phyloP scores from a whole-genome alignment of 2,329 filamentous ascomycete species.

The Xylariaceae sp. region DNA sequence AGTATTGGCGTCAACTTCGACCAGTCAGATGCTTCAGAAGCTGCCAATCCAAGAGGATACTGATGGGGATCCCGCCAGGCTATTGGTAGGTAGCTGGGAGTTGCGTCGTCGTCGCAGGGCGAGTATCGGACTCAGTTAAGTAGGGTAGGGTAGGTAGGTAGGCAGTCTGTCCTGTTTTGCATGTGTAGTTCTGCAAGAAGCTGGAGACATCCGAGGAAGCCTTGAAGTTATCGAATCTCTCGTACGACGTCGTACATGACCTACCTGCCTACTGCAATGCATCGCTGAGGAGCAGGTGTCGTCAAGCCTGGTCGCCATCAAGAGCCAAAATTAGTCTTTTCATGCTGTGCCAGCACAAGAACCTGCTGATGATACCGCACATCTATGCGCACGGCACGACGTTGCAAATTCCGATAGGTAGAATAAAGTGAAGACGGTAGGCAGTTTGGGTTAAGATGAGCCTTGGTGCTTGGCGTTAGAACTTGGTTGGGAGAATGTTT shows the following conservation, averaged over 20 bases:
- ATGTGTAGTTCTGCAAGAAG: conserved; percentile 13
- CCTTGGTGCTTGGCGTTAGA: conserved; percentile 1
- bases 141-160: too few relatives aligned
- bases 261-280: conserved; percentile 1
- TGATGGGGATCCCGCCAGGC: not conserved
- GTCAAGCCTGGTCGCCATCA: not conserved
- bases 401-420: conserved; percentile 17
- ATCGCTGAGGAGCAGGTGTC: conserved; percentile 7
- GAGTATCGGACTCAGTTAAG: conserved; percentile 11
- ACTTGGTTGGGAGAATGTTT: not conserved
- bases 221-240: conserved; percentile 13
- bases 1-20: not conserved
- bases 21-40: not conserved
- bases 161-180: conserved; percentile 4
- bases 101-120: conserved; percentile 1
- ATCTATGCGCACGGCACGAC: conserved; percentile 15
- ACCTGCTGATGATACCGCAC: conserved; percentile 7
- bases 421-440: conserved; percentile 3
- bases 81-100: not conserved
- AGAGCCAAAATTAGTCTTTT: conserved; percentile 7
- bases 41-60: not conserved
- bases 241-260: conserved; percentile 14
- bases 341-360: conserved; percentile 11
- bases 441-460: conserved; percentile 4
- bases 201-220: conserved; percentile 12